These are phyloP conservation scores for Plasmodium knowlesi DNA, from an alignment of 169 alveolate species.

Conservation along the genomic window DNA sequence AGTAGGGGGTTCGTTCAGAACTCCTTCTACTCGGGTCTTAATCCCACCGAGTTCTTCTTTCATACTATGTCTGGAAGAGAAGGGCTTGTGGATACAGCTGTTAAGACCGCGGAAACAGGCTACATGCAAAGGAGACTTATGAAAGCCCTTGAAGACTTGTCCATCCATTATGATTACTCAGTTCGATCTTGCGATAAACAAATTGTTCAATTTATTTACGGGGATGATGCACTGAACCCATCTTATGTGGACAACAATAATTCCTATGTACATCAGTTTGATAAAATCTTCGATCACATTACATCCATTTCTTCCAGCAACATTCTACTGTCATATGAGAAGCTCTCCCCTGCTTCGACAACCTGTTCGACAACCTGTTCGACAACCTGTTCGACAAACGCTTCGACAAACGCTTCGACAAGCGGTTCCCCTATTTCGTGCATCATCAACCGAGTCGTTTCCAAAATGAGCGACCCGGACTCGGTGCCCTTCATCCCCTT, in stretches of 20 bases:
- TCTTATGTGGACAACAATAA: slow-evolving; percentile 72
- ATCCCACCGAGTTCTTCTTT: slow-evolving; percentile 98
- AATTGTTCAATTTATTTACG: slow-evolving; percentile 97
- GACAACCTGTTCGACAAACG: not conserved
- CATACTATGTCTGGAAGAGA: slow-evolving; percentile 99
- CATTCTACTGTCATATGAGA: not conserved
- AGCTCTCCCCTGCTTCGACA: not conserved
- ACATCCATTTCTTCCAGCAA: slow-evolving; percentile 47
- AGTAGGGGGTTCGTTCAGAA: slow-evolving; percentile 98
- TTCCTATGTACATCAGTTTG: slow-evolving; percentile 44
- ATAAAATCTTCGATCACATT: slow-evolving; percentile 35
- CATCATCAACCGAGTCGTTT: not conserved
- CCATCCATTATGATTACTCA: slow-evolving; percentile 95
- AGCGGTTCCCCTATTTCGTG: not conserved
- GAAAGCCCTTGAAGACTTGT: slow-evolving; percentile 97
- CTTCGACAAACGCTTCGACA: not conserved
- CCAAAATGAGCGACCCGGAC: not conserved
- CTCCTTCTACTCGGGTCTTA: slow-evolving; percentile 94
- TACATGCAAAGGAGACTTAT: slow-evolving; percentile 98
- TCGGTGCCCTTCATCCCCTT: slow-evolving; percentile 5
- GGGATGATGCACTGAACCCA: slow-evolving; percentile 98
- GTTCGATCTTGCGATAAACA: slow-evolving; percentile 97
- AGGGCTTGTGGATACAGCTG: slow-evolving; percentile 99
- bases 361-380: not conserved
- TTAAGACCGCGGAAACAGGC: slow-evolving; percentile 99